Evolutionary conservation across 2,329 filamentous ascomycete species (phyloP), one percentile per base, ranked within the genome.

Genomic region (Xylariaceae sp.): DNA sequence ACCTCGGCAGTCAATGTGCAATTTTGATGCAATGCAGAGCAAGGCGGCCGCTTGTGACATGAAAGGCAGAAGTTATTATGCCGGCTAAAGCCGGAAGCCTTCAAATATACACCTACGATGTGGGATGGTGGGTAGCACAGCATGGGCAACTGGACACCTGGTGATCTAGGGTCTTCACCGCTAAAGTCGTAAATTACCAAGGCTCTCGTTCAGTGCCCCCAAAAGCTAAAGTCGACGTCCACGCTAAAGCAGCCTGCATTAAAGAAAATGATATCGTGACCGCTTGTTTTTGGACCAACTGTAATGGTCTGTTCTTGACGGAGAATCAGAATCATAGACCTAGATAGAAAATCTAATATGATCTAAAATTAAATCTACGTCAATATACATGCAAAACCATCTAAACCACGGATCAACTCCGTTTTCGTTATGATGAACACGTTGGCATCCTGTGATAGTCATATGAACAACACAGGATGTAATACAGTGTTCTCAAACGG

Each of bases 391-490:
- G 46, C 16, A 39, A 29, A 33, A 26, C 50, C 29, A 21, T 26
- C 34, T n/a, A 26, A 58, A 46, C 21, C 17, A 21, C 23, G 51
- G 26, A 40, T 41, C 8, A 56, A 59, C 56, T 51, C 56, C 52
- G 23, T 26, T 16, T 19, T 33, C 41, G 26, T 11, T 41, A 28
- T 21, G 3, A 29, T 47, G 17, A 39, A 37, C 33, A 48, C 41
- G 43, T 12, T 46, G 8, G 14, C 41, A 44, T 17, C 23, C 28
- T 14, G 24, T 47, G 40, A 45, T 28, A n/a, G 21, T 28, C 26
- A 43, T 58, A 58, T 58, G 6, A 51, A 58, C 51, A 58, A 51
- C 51, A 41, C 51, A 56, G 33, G 36, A 48, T 52, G 46, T 46
- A 43, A 21, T 21, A 21, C 16, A n/a, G n/a, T 41, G 40, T 21